Conservation (phyloP, 169 alveolate species). For the Amoebophrya sp. region DNA sequence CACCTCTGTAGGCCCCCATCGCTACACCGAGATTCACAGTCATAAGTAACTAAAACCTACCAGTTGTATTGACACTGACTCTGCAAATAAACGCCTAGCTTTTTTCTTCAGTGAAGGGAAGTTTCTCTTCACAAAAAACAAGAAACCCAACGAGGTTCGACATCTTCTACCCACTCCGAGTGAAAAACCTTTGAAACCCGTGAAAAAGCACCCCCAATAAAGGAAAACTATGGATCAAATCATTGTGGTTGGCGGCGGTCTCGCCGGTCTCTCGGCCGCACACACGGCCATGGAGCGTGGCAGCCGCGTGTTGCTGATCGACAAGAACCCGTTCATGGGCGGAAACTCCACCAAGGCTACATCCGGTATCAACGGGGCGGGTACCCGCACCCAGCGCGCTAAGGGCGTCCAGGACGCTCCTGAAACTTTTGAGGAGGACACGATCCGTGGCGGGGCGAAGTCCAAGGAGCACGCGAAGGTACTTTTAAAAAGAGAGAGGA, state of each 20-base stretch:
- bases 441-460: neutral
- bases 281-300: conserved; percentile 49
- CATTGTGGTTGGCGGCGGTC: conserved; percentile 54
- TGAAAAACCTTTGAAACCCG: no score
- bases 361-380: conserved; percentile 58
- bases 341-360: conserved; percentile 50
- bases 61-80: no score
- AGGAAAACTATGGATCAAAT: conserved; percentile 16
- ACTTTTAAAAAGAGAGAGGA: no score
- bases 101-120: no score
- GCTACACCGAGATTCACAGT: no score
- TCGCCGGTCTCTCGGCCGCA: conserved; percentile 54
- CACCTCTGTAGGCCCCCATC: no score
- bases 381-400: conserved; percentile 48
- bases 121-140: no score
- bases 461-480: neutral
- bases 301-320: conserved; percentile 51
- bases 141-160: no score
- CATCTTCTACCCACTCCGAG: no score
- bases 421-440: conserved; percentile 32
- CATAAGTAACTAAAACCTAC: no score
- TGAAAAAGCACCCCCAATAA: neutral
- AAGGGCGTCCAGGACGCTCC: conserved; percentile 32
- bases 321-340: conserved; percentile 48
- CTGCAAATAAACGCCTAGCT: no score